Conservation (phyloP, 2,329 filamentous ascomycete species). For the Bretziella fagacearum region DNA sequence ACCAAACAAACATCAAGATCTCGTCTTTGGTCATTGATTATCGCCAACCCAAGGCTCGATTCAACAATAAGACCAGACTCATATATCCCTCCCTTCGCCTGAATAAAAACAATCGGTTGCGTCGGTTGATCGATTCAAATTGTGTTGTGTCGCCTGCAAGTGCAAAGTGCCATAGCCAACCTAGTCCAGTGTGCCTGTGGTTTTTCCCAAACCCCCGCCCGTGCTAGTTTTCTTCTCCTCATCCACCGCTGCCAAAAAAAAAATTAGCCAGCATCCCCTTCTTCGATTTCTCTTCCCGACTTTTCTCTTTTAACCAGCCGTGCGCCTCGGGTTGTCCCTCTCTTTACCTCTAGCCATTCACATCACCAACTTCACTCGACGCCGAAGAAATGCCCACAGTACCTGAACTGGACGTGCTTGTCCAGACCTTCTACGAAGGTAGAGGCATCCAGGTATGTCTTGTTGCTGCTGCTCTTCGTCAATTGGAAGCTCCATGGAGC, state of each 20-base stretch:
- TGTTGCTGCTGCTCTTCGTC: conserved; percentile 3
- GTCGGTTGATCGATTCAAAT: background rate
- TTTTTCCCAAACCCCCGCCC: conserved; percentile 13
- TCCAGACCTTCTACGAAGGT: conserved; percentile 94
- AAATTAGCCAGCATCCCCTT: conserved; percentile 6
- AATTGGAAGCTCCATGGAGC: conserved; percentile 2
- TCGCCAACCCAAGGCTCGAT: too few species aligned
- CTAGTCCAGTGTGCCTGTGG: conserved; percentile 10
- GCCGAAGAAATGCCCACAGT: conserved; percentile 49
- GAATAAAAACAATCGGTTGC: background rate
- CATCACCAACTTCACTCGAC: conserved; percentile 15
- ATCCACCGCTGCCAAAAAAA: conserved; percentile 13
- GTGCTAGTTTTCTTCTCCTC: conserved; percentile 15
- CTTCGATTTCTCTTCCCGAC: conserved; percentile 14
- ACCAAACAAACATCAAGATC: too few species aligned
- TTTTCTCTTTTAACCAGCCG: conserved; percentile 16
- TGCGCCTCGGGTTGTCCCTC: conserved; percentile 11
- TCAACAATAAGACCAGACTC: too few species aligned
- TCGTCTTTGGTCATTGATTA: too few species aligned
- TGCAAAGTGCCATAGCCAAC: conserved; percentile 2
- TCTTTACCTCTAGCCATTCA: conserved; percentile 3
- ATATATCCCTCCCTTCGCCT: background rate
- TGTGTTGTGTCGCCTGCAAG: conserved; percentile 3
- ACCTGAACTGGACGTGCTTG: conserved; percentile 87
- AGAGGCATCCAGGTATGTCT: conserved; percentile 71